These are phyloP conservation scores for Mimosa pudica DNA, from an alignment of 306 rosid genomes.

Conservation along the genomic window DNA sequence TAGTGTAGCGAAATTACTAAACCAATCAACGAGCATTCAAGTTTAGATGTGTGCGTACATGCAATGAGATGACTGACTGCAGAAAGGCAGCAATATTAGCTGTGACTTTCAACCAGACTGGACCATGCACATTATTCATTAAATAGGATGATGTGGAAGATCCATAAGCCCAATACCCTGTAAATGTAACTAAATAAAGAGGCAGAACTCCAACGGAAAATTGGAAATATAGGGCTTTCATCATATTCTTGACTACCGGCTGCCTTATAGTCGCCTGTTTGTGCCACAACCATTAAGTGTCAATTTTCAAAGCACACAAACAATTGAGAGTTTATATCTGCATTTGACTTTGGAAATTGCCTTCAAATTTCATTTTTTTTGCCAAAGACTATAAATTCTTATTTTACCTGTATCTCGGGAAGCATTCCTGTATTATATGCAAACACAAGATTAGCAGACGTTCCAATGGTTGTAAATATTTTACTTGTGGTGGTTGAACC, in stretches of 20 bases:
- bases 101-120: conserved; percentile 71
- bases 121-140: conserved; percentile 77
- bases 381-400: conserved; percentile 21
- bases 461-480: conserved; percentile 86
- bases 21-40: conserved; percentile 6
- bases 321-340: not conserved
- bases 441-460: conserved; percentile 88
- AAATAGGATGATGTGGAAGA: conserved; percentile 68
- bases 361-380: no score
- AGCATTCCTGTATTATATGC: conserved; percentile 99
- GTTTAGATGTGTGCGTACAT: conserved; percentile 53
- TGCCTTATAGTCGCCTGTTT: conserved; percentile 86
- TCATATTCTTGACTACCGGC: conserved; percentile 93
- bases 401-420: conserved; percentile 92
- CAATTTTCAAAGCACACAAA: conserved; percentile 25
- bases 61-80: conserved; percentile 87
- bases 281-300: conserved; percentile 31
- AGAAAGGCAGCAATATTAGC: conserved; percentile 85
- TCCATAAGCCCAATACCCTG: conserved; percentile 98
- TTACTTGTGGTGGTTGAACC: conserved; percentile 60
- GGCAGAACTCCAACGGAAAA: conserved; percentile 85
- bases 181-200: conserved; percentile 71
- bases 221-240: conserved; percentile 85
- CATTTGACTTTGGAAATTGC: conserved; percentile 16
- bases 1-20: conserved; percentile 20